phyloP scores from a whole-genome alignment of 2,329 filamentous ascomycete species.

The Pestalotiopsis sp. region DNA sequence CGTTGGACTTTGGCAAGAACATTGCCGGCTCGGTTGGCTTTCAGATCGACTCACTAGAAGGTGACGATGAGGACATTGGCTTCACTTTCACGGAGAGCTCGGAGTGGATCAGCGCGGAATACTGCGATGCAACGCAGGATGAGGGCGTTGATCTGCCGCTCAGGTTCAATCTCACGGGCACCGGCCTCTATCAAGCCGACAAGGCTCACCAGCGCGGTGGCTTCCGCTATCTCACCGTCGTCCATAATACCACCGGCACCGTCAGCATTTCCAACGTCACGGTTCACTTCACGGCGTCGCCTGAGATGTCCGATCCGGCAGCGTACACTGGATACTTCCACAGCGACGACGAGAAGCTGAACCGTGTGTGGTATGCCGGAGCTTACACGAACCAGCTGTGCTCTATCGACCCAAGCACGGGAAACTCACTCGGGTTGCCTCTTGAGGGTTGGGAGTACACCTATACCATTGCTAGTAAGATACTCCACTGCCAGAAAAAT shows the following conservation, averaged over 20 bases:
- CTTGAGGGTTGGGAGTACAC: background rate
- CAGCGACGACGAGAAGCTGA: conserved; percentile 5
- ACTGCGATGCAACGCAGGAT: conserved; percentile 8
- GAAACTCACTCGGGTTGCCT: conserved; percentile 1
- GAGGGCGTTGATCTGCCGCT: background rate
- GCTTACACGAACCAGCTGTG: conserved; percentile 11
- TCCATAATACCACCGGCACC: conserved; percentile 1
- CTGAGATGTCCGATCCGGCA: conserved; percentile 4
- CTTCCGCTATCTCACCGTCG: conserved; percentile 1
- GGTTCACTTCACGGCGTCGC: background rate
- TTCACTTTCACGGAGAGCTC: conserved; percentile 10
- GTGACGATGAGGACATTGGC: background rate
- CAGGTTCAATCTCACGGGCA: background rate
- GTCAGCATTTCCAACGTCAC: conserved; percentile 9
- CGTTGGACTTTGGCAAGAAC: conserved; percentile 10
- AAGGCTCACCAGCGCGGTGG: conserved; percentile 5
- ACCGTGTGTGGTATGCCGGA: conserved; percentile 8
- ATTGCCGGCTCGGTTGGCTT: conserved; percentile 6
- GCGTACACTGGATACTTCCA: conserved; percentile 9
- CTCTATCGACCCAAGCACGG: conserved; percentile 5
- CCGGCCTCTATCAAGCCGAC: background rate
- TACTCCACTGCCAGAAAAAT: background rate
- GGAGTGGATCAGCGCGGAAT: conserved; percentile 5
- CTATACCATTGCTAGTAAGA: conserved; percentile 8
- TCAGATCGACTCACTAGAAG: background rate